Percentiles rank a stretch among this genome's conserved stretches.
These are phyloP conservation scores for Ilyonectria robusta DNA, from an alignment of 2,329 filamentous ascomycete species.

Conservation along the genomic window DNA sequence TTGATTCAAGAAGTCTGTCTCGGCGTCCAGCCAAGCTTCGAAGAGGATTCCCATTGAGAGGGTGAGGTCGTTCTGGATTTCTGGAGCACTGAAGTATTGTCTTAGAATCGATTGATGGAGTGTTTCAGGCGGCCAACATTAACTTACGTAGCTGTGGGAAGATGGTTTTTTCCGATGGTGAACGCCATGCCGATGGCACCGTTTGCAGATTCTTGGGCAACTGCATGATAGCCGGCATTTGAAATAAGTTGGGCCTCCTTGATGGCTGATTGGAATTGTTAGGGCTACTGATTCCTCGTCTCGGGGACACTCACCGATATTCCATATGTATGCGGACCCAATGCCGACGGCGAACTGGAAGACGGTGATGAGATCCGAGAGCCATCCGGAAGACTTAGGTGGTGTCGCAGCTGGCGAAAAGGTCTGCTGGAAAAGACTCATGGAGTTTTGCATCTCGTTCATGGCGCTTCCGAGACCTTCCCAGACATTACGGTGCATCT, in stretches of 20 bases:
- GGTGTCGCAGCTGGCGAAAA: background rate
- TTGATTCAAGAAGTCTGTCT: background rate
- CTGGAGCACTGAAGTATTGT: background rate
- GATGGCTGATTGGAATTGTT: background rate
- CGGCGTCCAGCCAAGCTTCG: slow-evolving; percentile 2
- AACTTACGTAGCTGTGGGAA: slow-evolving; percentile 4
- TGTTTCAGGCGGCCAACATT: too few relatives aligned
- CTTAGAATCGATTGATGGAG: background rate
- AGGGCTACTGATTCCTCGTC: background rate
- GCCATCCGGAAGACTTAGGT: background rate
- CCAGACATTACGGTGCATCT: slow-evolving; percentile 10
- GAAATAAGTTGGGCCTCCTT: background rate
- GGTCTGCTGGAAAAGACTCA: background rate
- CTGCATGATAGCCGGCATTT: background rate
- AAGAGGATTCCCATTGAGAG: slow-evolving; percentile 2
- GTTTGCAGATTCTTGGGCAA: background rate
- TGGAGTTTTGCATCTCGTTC: slow-evolving; percentile 9
- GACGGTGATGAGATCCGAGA: background rate
- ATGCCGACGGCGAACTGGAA: background rate
- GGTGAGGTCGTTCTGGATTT: slow-evolving; percentile 4
- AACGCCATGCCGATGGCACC: slow-evolving; percentile 5
- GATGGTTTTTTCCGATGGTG: background rate
- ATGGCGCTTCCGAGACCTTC: slow-evolving; percentile 1
- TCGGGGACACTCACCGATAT: background rate
- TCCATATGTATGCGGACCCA: background rate